Evolutionary conservation across 2,329 filamentous ascomycete species (phyloP).

Genomic region (Delphinella strobiligena): DNA sequence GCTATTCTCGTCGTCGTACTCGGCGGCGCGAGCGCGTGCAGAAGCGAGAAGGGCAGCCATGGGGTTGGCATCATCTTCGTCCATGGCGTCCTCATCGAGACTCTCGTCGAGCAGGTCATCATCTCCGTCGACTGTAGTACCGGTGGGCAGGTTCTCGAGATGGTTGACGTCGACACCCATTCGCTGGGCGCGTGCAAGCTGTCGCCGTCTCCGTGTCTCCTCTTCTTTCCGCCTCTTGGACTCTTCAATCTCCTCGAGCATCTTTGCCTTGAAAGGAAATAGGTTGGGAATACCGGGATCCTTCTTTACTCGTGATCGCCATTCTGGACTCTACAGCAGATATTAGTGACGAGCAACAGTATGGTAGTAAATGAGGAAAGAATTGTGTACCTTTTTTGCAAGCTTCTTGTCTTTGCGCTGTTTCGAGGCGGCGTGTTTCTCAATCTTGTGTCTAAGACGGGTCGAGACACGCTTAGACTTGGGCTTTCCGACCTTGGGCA

Average conservation of each 20-base stretch:
- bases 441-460: conserved; percentile 87
- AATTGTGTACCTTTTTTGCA: conserved; percentile 59
- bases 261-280: conserved; percentile 94
- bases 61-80: conserved; percentile 62
- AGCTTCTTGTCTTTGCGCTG: conserved; percentile 80
- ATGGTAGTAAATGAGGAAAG: neutral
- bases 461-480: conserved; percentile 87
- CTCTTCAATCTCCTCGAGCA: conserved; percentile 90
- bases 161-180: conserved; percentile 23
- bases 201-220: conserved; percentile 57
- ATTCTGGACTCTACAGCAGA: conserved; percentile 67
- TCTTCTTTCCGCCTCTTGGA: conserved; percentile 69
- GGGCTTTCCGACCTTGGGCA: conserved; percentile 41
- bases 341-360: conserved; percentile 13
- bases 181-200: conserved; percentile 47
- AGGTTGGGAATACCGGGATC: conserved; percentile 95
- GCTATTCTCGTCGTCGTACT: conserved; percentile 54
- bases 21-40: conserved; percentile 62
- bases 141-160: conserved; percentile 33
- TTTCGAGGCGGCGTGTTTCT: conserved; percentile 83
- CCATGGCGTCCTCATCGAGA: conserved; percentile 43
- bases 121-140: conserved; percentile 39
- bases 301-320: conserved; percentile 90
- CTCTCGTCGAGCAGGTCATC: conserved; percentile 28
- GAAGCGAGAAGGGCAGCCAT: conserved; percentile 87